Percentiles rank a stretch among this genome's conserved stretches.
Evolutionary conservation across 805 yeast genomes (phyloP).

Genomic region (Ogataea paradorogensis): DNA sequence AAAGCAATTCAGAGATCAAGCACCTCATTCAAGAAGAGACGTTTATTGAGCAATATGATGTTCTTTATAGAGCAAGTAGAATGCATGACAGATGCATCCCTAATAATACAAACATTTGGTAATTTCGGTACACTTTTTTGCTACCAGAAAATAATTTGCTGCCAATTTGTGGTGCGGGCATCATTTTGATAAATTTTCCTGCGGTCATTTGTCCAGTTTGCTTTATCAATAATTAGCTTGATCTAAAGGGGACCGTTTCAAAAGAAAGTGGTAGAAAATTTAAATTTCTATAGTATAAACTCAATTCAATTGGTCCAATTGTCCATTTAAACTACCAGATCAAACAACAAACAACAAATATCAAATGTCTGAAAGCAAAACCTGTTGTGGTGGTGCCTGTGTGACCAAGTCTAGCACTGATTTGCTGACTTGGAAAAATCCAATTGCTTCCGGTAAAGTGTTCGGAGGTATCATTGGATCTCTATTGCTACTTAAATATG

Average conservation of each 20-base stretch:
- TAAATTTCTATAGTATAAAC: not conserved
- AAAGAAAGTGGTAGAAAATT: conserved; percentile 1
- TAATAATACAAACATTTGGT: not conserved
- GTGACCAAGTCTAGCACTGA: conserved; percentile 24
- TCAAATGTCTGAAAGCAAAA: conserved; percentile 16
- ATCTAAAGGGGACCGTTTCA: conserved; percentile 9
- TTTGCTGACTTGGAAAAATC: conserved; percentile 72
- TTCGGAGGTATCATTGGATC: conserved; percentile 60
- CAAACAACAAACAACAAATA: not conserved
- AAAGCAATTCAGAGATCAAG: conserved; percentile 20
- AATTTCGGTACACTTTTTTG: not conserved
- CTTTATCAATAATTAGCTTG: conserved; percentile 7
- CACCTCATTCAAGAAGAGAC: not conserved
- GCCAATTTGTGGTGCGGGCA: conserved; percentile 6
- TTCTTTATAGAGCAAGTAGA: not conserved
- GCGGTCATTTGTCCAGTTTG: conserved; percentile 15
- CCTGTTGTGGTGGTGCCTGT: conserved; percentile 33
- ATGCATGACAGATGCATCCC: not conserved
- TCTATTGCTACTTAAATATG: conserved; percentile 56
- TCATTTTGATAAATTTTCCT: conserved; percentile 3
- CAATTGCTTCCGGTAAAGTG: conserved; percentile 72
- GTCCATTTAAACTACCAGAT: not conserved
- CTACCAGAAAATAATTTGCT: conserved; percentile 3
- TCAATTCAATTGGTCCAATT: not conserved
- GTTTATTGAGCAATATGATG: not conserved